phyloP scores from a whole-genome alignment of 2,329 filamentous ascomycete genomes.

The Aspergillus sp. region DNA sequence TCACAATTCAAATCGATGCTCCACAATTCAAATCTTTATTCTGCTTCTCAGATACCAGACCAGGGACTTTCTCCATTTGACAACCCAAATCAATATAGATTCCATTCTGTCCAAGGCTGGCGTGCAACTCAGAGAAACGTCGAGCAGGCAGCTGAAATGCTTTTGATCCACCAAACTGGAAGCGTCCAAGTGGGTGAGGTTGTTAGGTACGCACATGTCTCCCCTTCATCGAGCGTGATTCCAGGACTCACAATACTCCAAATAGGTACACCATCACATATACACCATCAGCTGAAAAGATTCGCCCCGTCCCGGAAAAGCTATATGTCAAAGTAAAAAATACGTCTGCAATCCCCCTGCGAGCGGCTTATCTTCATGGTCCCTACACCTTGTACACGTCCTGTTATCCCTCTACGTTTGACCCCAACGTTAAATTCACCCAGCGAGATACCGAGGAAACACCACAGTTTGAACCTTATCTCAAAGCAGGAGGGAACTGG shows the following conservation, averaged over 20 bases:
- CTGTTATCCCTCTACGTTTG: slow-evolving; percentile 78
- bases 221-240: background rate
- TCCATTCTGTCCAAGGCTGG: slow-evolving; percentile 38
- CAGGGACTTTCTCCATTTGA: slow-evolving; percentile 21
- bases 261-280: slow-evolving; percentile 79
- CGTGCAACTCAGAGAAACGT: slow-evolving; percentile 23
- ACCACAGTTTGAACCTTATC: slow-evolving; percentile 91
- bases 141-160: slow-evolving; percentile 57
- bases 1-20: slow-evolving; percentile 36
- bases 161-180: slow-evolving; percentile 86
- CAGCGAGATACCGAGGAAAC: slow-evolving; percentile 69
- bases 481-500: slow-evolving; percentile 92
- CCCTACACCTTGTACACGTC: slow-evolving; percentile 89
- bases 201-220: slow-evolving; percentile 64
- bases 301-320: slow-evolving; percentile 77
- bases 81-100: slow-evolving; percentile 25
- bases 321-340: slow-evolving; percentile 90
- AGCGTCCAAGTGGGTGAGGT: slow-evolving; percentile 93
- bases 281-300: slow-evolving; percentile 82
- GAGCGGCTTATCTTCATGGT: slow-evolving; percentile 93
- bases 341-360: slow-evolving; percentile 82
- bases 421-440: slow-evolving; percentile 76
- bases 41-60: slow-evolving; percentile 40
- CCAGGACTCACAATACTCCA: background rate
- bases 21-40: slow-evolving; percentile 44